phyloP scores from a whole-genome alignment of 2,329 filamentous ascomycete genomes.

The Epichloe festucae region DNA sequence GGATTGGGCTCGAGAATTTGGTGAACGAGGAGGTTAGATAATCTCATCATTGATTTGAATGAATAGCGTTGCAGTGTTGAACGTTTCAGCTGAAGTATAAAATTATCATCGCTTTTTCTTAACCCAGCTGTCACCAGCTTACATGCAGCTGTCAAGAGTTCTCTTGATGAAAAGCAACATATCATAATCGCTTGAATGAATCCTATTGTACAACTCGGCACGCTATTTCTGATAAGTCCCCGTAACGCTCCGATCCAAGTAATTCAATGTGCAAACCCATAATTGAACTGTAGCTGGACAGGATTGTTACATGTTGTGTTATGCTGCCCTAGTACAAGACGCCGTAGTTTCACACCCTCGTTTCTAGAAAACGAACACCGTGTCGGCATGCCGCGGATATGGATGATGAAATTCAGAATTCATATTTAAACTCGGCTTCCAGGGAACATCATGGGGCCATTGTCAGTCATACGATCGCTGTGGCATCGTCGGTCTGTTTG shows the following conservation, averaged over 20 bases:
- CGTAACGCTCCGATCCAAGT: background rate
- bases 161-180: background rate
- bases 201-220: background rate
- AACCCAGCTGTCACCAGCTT: background rate
- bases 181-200: background rate
- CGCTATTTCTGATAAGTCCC: background rate
- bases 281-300: background rate
- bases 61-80: background rate
- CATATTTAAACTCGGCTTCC: background rate
- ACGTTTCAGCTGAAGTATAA: background rate
- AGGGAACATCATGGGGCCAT: background rate
- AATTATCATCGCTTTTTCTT: background rate
- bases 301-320: background rate
- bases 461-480: background rate
- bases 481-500: slow-evolving; percentile 14
- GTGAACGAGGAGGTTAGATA: slow-evolving; percentile 66
- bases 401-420: background rate
- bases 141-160: background rate
- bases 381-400: background rate
- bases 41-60: background rate
- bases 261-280: background rate
- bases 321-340: background rate
- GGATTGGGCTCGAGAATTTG: slow-evolving; percentile 87
- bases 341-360: background rate
- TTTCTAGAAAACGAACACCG: background rate